Evolutionary conservation across 2,329 filamentous ascomycete genomes (phyloP), one percentile per base, ranked within the genome.

Genomic region (Alternaria incomplexa): DNA sequence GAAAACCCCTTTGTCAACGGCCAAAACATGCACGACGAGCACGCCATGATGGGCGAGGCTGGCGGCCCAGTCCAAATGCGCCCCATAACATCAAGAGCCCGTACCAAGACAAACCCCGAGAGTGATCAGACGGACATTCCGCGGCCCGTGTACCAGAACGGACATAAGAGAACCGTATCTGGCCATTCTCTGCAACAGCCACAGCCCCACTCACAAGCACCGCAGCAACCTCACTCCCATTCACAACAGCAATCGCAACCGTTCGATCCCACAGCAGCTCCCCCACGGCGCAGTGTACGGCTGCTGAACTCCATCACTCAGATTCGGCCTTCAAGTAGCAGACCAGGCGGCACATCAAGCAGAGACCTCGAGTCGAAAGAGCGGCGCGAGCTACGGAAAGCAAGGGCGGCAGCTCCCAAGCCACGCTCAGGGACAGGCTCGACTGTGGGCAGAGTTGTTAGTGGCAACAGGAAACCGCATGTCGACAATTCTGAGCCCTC

Each of bases 91-190:
- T 77, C 81, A 20, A 74, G 83, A 62, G 75, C 67, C 28, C 79
- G 80, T 61, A 69, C 72, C 25, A 81, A 81, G 53, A 77, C 80
- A 20, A 78, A 75, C 26, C 80, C 82, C 13, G 81, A 83, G 15
- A 73, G 69, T 9, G 80, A 83, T 46, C 74, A 78, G 23, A 73
- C 75, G 55, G 75, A 81, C 26, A 78, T 79, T 36, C 75, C 77
- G 5, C 65, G 75, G 40, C 77, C 77, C 8, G 75, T 78, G 40
- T 75, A 75, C 52, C 73, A 80, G 65, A 78, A 79, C 32, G 92
- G 94, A 63, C 89, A 93, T 77, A 98, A 97, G 82, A 89, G 95
- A 70, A 97, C 93, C 1, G 88, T 97, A n/a, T 97, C 95, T 44
- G 95, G 95, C 5, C 93, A 97, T 70, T 82, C 84, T 6, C 74